Evolutionary conservation across 306 rosid genomes (phyloP).

Genomic region (Carpinus viminea): DNA sequence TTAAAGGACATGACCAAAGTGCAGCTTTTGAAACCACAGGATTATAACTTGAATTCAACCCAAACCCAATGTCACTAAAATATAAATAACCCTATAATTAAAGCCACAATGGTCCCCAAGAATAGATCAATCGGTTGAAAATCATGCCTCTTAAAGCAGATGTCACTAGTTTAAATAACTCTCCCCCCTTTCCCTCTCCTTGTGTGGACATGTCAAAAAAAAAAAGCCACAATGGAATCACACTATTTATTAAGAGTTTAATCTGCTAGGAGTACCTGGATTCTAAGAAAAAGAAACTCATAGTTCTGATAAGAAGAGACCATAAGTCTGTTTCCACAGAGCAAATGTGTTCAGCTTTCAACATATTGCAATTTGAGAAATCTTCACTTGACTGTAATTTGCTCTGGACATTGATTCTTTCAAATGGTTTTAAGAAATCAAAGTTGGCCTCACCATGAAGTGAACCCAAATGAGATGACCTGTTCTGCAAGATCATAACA

Average conservation of each 20-base stretch:
- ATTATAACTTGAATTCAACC: background rate
- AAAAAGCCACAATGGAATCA: background rate
- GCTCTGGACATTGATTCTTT: slow-evolving; percentile 30
- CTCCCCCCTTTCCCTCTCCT: too few relatives aligned
- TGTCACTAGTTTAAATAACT: too few relatives aligned
- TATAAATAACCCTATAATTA: background rate
- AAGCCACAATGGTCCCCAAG: background rate
- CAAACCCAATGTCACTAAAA: background rate
- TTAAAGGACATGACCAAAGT: background rate
- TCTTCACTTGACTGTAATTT: slow-evolving; percentile 32
- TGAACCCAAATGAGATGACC: slow-evolving; percentile 52
- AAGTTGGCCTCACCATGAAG: slow-evolving; percentile 39
- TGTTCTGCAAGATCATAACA: slow-evolving; percentile 69
- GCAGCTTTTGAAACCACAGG: background rate
- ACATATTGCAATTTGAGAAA: slow-evolving; percentile 22
- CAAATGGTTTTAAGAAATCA: slow-evolving; percentile 49
- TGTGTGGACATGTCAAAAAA: too few relatives aligned
- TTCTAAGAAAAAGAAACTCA: slow-evolving; percentile 72
- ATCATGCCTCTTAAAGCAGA: too few relatives aligned
- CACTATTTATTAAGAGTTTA: background rate
- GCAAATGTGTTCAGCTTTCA: slow-evolving; percentile 34
- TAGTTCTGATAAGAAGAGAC: slow-evolving; percentile 66
- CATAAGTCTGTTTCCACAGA: slow-evolving; percentile 47
- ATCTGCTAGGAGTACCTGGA: slow-evolving; percentile 61
- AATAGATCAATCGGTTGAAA: too few relatives aligned